phyloP scores from a whole-genome alignment of 768 basidiomycete species.

The Hypholoma sublateritium region DNA sequence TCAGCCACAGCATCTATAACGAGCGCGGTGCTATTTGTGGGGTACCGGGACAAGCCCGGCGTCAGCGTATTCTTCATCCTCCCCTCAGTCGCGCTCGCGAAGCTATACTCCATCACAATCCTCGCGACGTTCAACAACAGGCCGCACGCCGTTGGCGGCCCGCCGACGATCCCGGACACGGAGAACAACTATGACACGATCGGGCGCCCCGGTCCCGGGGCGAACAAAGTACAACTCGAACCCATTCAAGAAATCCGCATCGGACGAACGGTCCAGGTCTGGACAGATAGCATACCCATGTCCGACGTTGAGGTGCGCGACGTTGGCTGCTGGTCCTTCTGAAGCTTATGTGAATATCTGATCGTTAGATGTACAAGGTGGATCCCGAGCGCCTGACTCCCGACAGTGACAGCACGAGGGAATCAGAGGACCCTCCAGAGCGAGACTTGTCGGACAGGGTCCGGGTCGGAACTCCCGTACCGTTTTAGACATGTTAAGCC shows the following conservation, averaged over 20 bases:
- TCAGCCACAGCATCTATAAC: constrained; percentile 29
- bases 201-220: not conserved
- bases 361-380: not conserved
- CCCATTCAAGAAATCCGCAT: not conserved
- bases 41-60: constrained; percentile 22
- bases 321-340: too few relatives aligned
- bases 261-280: not conserved
- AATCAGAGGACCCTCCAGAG: too few relatives aligned
- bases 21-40: constrained; percentile 27
- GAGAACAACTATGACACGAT: not conserved
- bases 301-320: not conserved
- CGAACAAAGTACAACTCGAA: not conserved
- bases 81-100: constrained; percentile 32
- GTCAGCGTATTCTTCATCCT: constrained; percentile 28
- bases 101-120: constrained; percentile 33
- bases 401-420: too few relatives aligned
- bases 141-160: not conserved
- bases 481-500: too few relatives aligned
- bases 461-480: too few relatives aligned
- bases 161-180: not conserved
- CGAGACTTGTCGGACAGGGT: too few relatives aligned
- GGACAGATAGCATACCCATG: not conserved
- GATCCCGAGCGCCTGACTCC: not conserved
- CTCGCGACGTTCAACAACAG: constrained; percentile 33
- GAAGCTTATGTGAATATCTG: too few relatives aligned